These are phyloP conservation scores for Eucalyptus decipiens DNA, from an alignment of 345 rosid genomes.

Conservation along the genomic window DNA sequence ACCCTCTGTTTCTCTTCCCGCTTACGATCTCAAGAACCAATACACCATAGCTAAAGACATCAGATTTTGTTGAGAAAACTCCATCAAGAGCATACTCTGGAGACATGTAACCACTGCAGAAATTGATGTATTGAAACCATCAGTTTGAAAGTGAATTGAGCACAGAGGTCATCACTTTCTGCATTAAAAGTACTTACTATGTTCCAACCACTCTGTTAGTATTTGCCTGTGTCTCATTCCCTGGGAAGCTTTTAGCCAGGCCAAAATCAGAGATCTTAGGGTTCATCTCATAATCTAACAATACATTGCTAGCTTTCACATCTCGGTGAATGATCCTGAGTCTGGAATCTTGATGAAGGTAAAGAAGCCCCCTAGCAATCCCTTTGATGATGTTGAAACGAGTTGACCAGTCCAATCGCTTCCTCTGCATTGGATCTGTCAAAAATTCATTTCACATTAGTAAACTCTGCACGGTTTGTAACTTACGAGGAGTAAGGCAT, in stretches of 20 bases:
- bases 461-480: not conserved
- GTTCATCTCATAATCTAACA: constrained; percentile 7
- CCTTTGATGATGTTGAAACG: constrained; percentile 3
- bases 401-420: not conserved
- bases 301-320: constrained; percentile 8
- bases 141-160: too few relatives aligned
- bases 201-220: constrained; percentile 7
- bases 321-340: constrained; percentile 11
- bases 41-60: constrained; percentile 28
- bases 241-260: constrained; percentile 2
- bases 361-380: constrained; percentile 6
- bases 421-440: constrained; percentile 3
- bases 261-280: constrained; percentile 15
- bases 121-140: too few relatives aligned
- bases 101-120: constrained; percentile 29
- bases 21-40: constrained; percentile 13
- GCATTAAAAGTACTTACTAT: not conserved
- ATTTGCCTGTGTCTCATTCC: constrained; percentile 1
- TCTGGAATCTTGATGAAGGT: constrained; percentile 15
- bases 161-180: too few relatives aligned
- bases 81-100: constrained; percentile 32
- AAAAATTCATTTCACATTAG: not conserved
- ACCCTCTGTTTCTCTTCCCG: constrained; percentile 11
- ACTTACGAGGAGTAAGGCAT: too few relatives aligned
- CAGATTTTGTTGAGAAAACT: constrained; percentile 16